These are phyloP conservation scores for Colletotrichum gigasporum DNA, from an alignment of 2,329 filamentous ascomycete genomes.

Conservation along the genomic window DNA sequence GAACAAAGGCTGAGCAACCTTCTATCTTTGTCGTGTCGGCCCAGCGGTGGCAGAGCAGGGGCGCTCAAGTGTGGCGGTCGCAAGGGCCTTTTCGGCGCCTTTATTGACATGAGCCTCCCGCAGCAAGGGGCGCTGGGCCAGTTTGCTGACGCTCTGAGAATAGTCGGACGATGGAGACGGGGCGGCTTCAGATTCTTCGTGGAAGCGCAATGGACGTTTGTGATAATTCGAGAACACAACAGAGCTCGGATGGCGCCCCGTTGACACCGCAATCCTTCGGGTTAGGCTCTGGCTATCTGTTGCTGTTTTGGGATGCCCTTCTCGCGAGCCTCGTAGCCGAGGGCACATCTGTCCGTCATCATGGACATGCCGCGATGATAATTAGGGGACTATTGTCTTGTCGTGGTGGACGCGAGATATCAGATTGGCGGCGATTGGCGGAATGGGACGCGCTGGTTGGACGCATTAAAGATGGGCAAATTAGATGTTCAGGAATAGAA, in stretches of 20 bases:
- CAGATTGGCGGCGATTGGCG: not conserved
- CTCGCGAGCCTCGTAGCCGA: not conserved
- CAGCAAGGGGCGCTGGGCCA: not conserved
- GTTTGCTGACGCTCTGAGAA: slow-evolving; percentile 13
- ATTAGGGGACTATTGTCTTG: not conserved
- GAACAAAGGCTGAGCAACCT: slow-evolving; percentile 18
- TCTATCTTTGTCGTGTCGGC: slow-evolving; percentile 11
- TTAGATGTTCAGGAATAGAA: slow-evolving; percentile 7
- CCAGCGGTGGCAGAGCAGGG: slow-evolving; percentile 3
- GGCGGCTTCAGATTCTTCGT: not conserved
- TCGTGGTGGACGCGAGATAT: slow-evolving; percentile 4
- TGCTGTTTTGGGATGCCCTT: not conserved
- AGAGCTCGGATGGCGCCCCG: not conserved
- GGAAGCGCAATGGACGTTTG: not conserved
- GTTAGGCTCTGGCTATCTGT: not conserved
- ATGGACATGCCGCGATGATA: not conserved
- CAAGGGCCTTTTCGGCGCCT: not conserved
- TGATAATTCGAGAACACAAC: slow-evolving; percentile 2
- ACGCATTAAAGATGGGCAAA: slow-evolving; percentile 28
- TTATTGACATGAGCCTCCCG: slow-evolving; percentile 3
- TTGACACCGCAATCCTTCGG: not conserved
- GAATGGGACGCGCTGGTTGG: slow-evolving; percentile 1
- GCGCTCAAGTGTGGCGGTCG: slow-evolving; percentile 9
- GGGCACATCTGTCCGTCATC: not conserved
- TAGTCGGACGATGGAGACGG: not conserved